Conservation (phyloP, 2,329 filamentous ascomycete species). For the Colletotrichum sansevieriae region DNA sequence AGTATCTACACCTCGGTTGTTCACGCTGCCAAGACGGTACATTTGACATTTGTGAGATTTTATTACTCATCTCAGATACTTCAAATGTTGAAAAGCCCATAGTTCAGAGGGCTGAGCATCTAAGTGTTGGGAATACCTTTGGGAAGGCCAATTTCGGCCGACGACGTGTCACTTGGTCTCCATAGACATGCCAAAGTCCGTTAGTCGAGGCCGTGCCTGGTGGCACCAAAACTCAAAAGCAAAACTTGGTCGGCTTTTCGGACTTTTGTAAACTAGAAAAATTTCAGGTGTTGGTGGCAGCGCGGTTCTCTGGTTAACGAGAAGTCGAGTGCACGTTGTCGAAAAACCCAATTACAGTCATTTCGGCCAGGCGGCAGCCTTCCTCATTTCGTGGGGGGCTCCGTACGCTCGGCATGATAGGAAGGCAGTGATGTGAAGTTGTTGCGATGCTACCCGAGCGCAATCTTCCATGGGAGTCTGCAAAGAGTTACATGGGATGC, state of each 20-base stretch:
- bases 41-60: not conserved
- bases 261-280: no score
- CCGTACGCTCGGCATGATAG: no score
- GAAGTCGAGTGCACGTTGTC: no score
- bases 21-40: not conserved
- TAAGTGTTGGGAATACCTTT: not conserved
- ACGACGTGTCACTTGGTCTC: not conserved
- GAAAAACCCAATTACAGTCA: no score
- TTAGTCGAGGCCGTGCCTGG: constrained; percentile 15
- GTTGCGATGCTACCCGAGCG: not conserved
- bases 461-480: not conserved
- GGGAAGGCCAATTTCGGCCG: not conserved
- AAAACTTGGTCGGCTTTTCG: not conserved
- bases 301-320: not conserved
- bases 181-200: constrained; percentile 1
- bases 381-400: no score
- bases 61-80: not conserved
- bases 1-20: not conserved
- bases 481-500: not conserved
- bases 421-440: no score
- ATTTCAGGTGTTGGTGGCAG: not conserved
- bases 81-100: not conserved
- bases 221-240: not conserved
- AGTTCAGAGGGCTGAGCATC: not conserved
- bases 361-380: no score